phyloP scores from a whole-genome alignment of 805 yeast species.

The Metschnikowia koreensis region DNA sequence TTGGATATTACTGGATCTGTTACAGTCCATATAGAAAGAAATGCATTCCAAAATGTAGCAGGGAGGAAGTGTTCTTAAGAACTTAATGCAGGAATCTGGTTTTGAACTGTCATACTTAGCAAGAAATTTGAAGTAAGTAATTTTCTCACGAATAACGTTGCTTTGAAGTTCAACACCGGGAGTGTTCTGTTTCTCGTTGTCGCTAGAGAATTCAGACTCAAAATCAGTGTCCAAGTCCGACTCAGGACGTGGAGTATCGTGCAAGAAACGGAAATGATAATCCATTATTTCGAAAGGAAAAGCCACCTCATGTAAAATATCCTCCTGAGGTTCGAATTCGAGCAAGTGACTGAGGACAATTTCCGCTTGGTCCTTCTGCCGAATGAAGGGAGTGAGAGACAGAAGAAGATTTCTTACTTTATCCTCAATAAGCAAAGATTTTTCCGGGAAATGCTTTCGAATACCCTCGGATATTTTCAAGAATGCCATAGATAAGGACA shows the following conservation, averaged over 20 bases:
- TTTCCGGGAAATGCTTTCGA: neutral
- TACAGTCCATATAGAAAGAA: neutral
- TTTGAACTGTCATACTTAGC: slow-evolving; percentile 4
- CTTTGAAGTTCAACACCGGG: neutral
- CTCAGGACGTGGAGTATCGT: neutral
- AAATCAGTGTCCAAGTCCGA: neutral
- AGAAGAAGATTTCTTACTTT: slow-evolving; percentile 9
- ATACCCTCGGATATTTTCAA: slow-evolving; percentile 1
- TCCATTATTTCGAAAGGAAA: slow-evolving; percentile 17
- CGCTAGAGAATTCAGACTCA: slow-evolving; percentile 9
- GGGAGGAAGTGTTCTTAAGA: neutral
- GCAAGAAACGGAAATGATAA: slow-evolving; percentile 10
- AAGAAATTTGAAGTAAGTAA: slow-evolving; percentile 10
- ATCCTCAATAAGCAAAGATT: slow-evolving; percentile 1
- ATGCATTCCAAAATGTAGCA: neutral
- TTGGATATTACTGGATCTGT: neutral
- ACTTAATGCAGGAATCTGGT: slow-evolving; percentile 1
- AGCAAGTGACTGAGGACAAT: neutral
- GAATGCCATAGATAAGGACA: neutral
- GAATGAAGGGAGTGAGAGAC: slow-evolving; percentile 7
- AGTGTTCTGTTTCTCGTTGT: neutral
- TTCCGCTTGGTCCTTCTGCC: slow-evolving; percentile 10
- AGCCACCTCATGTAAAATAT: slow-evolving; percentile 6
- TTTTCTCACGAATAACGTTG: neutral
- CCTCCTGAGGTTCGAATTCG: neutral